Evolutionary conservation across 345 rosid genomes (phyloP).

Genomic region (Psidium guajava): DNA sequence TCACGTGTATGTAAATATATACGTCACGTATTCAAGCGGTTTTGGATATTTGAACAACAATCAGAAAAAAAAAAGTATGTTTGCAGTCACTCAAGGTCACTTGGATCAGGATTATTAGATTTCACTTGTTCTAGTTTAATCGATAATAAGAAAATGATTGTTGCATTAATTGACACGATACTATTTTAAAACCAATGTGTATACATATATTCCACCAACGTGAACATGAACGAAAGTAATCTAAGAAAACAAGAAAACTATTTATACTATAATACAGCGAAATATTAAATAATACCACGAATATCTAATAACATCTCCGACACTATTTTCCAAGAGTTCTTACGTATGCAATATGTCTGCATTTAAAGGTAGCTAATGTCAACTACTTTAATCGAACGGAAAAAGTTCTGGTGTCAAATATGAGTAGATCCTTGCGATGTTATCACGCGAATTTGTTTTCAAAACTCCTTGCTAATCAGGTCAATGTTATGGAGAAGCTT

Average conservation of each 20-base stretch:
- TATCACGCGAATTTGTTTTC: too few relatives aligned
- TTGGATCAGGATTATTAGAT: neutral
- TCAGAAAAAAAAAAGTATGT: neutral
- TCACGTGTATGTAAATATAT: too few relatives aligned
- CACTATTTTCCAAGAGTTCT: neutral
- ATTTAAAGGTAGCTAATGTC: neutral
- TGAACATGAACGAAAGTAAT: neutral
- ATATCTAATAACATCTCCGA: neutral
- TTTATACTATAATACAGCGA: neutral
- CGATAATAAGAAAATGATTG: neutral
- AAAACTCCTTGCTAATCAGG: neutral
- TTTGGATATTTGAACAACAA: neutral
- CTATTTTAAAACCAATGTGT: neutral
- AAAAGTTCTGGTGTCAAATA: neutral
- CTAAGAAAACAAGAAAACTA: neutral
- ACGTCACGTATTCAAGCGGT: neutral
- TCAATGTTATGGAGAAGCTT: neutral
- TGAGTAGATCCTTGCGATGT: neutral
- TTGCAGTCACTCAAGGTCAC: neutral
- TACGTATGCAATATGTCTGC: neutral
- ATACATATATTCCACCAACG: neutral
- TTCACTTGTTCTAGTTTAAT: neutral
- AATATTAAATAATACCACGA: neutral
- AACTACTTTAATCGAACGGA: neutral
- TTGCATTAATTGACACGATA: neutral